These are phyloP conservation scores for Epicoccum nigrum DNA, from an alignment of 2,329 filamentous ascomycete genomes.

Conservation along the genomic window DNA sequence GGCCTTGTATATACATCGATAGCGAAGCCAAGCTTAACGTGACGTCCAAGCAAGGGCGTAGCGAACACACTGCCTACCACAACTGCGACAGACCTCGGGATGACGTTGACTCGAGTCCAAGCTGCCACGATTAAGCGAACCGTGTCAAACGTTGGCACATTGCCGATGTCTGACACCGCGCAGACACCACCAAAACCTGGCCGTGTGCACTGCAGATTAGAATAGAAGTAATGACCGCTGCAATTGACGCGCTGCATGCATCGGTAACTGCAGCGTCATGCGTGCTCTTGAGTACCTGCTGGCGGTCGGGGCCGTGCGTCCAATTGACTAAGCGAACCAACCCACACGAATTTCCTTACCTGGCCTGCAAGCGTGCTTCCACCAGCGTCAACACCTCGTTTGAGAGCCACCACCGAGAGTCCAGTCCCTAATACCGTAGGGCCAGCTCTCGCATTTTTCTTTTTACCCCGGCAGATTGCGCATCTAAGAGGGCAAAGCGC, in stretches of 20 bases:
- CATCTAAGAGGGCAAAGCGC: conserved; percentile 52
- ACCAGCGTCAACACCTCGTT: conserved; percentile 39
- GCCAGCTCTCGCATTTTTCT: conserved; percentile 46
- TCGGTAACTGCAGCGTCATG: conserved; percentile 21
- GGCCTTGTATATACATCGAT: conserved; percentile 34
- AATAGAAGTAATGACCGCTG: neutral
- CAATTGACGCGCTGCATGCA: neutral
- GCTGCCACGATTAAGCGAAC: conserved; percentile 16
- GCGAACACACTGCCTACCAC: conserved; percentile 5
- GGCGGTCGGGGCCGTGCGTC: conserved; percentile 8
- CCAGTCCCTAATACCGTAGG: conserved; percentile 47
- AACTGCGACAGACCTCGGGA: conserved; percentile 20
- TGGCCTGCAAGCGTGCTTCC: conserved; percentile 24
- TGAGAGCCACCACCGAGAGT: conserved; percentile 45
- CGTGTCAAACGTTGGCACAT: conserved; percentile 12
- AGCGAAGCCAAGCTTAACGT: conserved; percentile 19
- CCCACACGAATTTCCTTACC: conserved; percentile 25
- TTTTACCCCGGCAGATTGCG: conserved; percentile 47
- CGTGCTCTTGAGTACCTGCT: neutral
- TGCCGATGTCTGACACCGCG: conserved; percentile 3
- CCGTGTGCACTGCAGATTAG: neutral
- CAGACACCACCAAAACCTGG: conserved; percentile 1
- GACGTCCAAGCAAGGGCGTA: conserved; percentile 19
- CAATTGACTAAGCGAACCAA: conserved; percentile 39
- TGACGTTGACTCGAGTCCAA: conserved; percentile 25